Evolutionary conservation across 345 rosid genomes (phyloP), one percentile per base, ranked within the genome.

Genomic region (Linum trigynum): DNA sequence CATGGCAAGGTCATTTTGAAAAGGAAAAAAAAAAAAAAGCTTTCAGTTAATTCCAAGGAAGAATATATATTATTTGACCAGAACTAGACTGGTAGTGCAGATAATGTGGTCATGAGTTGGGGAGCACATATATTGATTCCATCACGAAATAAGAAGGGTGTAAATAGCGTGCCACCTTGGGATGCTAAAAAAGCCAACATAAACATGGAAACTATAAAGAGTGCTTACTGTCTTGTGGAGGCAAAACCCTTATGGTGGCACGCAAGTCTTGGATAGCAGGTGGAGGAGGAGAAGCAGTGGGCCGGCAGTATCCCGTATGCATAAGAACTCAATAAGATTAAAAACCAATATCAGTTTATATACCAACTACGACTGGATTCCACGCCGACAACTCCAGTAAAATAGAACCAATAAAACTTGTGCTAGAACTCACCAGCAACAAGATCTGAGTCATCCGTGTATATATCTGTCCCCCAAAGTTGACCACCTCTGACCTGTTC

Each of bases 241-340:
- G 92, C 58, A 94, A 80, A 61, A 91, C 84, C 65, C 90, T 77
- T 74, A 94, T 85, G 12, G 97, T 91, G 51, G 95, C 79, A 3
- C 91, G 78, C 79, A 94, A 72, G 82, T 94, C 99, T 76, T 88
- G 97, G 71, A 94, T 94, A 59, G 97, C 89, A 5, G 91, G 78
- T 65, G 99, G 97, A 69, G 97, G 97, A 62, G 97, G 96, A 67
- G 96, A 88, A 55, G 96, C 92, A 16, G 99, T 85, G 66, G 95
- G 97, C 63, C 96, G 96, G 77, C 92, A 94, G 74, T 90, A 94
- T 74, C 99, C 99, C 41, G 99, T 91, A 78, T 94, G 97, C 97
- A 91, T 90, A 75, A 94, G 97, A 84, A 94, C 99, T 95, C 68
- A 69, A 76, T 41, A 67, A 74, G 37, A 67, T 63, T 45, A 56